Evolutionary conservation across 2,329 filamentous ascomycete species (phyloP).

Genomic region (Kalmusia sp.): DNA sequence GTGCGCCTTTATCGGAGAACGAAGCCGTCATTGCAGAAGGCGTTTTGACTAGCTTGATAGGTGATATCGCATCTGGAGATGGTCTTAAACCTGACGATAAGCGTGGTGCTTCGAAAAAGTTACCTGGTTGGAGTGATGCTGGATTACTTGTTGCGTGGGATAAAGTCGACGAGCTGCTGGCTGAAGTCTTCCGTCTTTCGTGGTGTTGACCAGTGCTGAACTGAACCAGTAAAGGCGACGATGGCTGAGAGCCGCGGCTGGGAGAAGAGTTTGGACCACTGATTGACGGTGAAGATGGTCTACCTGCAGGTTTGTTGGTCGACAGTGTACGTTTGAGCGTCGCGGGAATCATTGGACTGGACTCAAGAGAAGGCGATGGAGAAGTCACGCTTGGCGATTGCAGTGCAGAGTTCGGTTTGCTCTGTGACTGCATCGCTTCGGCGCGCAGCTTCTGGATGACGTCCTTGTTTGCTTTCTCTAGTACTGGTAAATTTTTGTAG

Average conservation of each 20-base stretch:
- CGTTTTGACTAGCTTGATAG: slow-evolving; percentile 55
- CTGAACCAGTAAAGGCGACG: slow-evolving; percentile 91
- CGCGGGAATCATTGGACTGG: slow-evolving; percentile 81
- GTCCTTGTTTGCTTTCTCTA: slow-evolving; percentile 98
- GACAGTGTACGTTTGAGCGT: slow-evolving; percentile 84
- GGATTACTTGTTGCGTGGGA: slow-evolving; percentile 75
- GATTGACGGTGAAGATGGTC: slow-evolving; percentile 86
- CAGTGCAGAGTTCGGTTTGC: slow-evolving; percentile 54
- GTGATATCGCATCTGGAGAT: slow-evolving; percentile 62
- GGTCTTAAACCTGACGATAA: slow-evolving; percentile 59
- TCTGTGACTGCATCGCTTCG: slow-evolving; percentile 79
- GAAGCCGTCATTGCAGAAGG: slow-evolving; percentile 54
- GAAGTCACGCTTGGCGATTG: slow-evolving; percentile 57
- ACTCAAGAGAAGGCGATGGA: slow-evolving; percentile 74
- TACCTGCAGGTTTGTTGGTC: slow-evolving; percentile 72
- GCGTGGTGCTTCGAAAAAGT: slow-evolving; percentile 75
- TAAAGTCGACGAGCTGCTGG: slow-evolving; percentile 80
- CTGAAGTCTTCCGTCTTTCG: slow-evolving; percentile 87
- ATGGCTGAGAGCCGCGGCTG: slow-evolving; percentile 81
- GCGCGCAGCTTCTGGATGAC: slow-evolving; percentile 95
- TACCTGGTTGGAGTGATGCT: slow-evolving; percentile 71
- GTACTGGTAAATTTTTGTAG: slow-evolving; percentile 95
- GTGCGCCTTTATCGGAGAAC: slow-evolving; percentile 52
- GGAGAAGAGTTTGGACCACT: slow-evolving; percentile 86
- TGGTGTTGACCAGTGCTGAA: slow-evolving; percentile 86